phyloP scores from a whole-genome alignment of 2,329 filamentous ascomycete species.

The Hortaea sp. region DNA sequence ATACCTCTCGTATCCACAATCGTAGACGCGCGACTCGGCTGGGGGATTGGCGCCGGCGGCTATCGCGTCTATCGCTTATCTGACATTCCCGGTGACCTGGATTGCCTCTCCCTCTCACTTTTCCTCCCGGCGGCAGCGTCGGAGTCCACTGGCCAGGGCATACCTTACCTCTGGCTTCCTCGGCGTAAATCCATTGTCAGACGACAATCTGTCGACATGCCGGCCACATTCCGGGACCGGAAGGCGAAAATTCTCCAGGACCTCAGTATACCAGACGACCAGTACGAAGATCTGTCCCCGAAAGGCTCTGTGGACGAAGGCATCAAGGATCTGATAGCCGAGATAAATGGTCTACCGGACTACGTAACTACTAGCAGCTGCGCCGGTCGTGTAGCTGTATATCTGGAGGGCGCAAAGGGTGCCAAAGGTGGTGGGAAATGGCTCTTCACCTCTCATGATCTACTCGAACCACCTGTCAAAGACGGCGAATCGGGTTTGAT shows the following conservation, averaged over 20 bases:
- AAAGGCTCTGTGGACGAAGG: constrained; percentile 78
- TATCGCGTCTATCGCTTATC: no score
- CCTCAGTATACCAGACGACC: constrained; percentile 55
- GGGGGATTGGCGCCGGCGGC: no score
- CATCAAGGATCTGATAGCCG: constrained; percentile 65
- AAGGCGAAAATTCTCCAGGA: constrained; percentile 65
- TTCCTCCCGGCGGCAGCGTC: no score
- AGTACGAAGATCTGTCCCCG: constrained; percentile 76
- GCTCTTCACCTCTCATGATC: constrained; percentile 81
- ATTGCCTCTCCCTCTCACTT: no score
- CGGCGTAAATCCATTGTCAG: no score
- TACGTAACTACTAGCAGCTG: constrained; percentile 91
- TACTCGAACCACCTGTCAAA: constrained; percentile 36
- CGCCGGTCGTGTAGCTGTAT: constrained; percentile 77
- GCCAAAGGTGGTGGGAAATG: constrained; percentile 81
- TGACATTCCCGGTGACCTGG: no score
- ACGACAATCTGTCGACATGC: constrained; percentile 3
- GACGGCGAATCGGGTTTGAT: constrained; percentile 7
- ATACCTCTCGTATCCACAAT: no score
- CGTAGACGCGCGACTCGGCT: no score
- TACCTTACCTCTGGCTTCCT: no score
- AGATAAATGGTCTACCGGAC: constrained; percentile 65
- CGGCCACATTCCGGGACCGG: constrained; percentile 35
- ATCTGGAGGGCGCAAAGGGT: constrained; percentile 68
- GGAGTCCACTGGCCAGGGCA: no score